Evolutionary conservation across 495 filamentous ascomycete species (phyloP), one percentile per base, ranked within the genome.

Genomic region (Aspergillus nanangensis): DNA sequence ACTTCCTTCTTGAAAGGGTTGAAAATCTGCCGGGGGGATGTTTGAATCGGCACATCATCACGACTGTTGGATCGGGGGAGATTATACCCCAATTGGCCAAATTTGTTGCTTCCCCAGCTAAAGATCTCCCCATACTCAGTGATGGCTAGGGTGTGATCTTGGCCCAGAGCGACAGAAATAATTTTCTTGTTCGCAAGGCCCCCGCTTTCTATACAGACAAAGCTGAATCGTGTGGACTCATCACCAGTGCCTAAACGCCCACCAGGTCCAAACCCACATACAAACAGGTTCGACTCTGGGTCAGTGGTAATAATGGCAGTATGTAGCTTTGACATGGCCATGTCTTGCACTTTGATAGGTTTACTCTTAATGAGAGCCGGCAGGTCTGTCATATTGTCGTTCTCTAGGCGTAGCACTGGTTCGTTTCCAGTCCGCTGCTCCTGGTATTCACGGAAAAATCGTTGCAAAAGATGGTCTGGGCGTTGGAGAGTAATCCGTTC

Each of bases 101-200:
- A 86, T 20, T 76, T 82, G 58, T 96, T 97, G 56, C 76, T 90
- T 14, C 93, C 93, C 92, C 92, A 97, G 15, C 90, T 90, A 72
- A 86, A 93, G 4, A 94, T 78, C 41, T 90, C 86, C 4, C 94
- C 93, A 38, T 80, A 73, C 41, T 80, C 81, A 13, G 90, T 85
- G 14, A 96, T 70, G 0, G 87, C 94, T 53, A 97, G 73, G 10
- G 87, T 86, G 62, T 97, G 94, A 57, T 96, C 90, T 52, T 92
- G 88, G 3, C 92, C 93, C 1, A 98, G 75, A 1, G 88, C 89
- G 35, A 93, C 74, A 14, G 79, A 77, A 0, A 77, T 62, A 4
- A 96, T 70, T 57, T 79, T 84, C 56, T 82, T 87, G 18, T 86
- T 84, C 13, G 74, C 71, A 9, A 95, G 65, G 0, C 79, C 82